Evolutionary conservation across 306 rosid genomes (phyloP).

Genomic region (Sphenostylis stenocarpa): DNA sequence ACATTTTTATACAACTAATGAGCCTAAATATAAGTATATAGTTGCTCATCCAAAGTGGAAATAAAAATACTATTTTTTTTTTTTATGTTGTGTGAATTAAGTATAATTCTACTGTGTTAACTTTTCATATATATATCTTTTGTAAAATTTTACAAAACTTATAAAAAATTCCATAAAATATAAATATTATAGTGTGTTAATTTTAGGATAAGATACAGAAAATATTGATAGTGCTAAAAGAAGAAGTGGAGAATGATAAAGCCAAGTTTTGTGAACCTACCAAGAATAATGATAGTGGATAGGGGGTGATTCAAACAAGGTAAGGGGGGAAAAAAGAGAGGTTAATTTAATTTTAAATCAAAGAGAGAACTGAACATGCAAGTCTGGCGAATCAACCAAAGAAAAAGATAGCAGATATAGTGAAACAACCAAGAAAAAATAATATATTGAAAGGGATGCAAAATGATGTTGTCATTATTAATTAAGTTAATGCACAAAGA

Average conservation of each 20-base stretch:
- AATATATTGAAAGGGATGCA: constrained; percentile 1
- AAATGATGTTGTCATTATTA: not conserved
- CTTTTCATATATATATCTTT: too few species aligned
- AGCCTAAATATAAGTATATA: too few species aligned
- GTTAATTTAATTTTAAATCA: not conserved
- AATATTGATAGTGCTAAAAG: not conserved
- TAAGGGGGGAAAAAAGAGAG: not conserved
- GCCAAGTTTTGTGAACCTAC: not conserved
- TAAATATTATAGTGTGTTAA: too few species aligned
- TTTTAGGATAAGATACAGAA: not conserved
- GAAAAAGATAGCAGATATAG: not conserved
- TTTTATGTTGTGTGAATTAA: too few species aligned
- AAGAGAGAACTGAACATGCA: not conserved
- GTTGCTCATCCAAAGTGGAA: too few species aligned
- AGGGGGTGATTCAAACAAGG: not conserved
- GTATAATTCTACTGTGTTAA: too few species aligned
- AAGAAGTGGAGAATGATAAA: not conserved
- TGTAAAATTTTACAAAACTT: too few species aligned
- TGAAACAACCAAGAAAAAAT: constrained; percentile 20
- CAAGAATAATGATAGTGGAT: not conserved
- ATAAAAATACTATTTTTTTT: too few species aligned
- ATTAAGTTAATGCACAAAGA: not conserved
- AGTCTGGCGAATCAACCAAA: not conserved
- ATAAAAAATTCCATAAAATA: too few species aligned
- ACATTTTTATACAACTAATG: not conserved